Evolutionary conservation across 441 rosid genomes (phyloP), one percentile per base, ranked within the genome.

Genomic region (Iberis amara): DNA sequence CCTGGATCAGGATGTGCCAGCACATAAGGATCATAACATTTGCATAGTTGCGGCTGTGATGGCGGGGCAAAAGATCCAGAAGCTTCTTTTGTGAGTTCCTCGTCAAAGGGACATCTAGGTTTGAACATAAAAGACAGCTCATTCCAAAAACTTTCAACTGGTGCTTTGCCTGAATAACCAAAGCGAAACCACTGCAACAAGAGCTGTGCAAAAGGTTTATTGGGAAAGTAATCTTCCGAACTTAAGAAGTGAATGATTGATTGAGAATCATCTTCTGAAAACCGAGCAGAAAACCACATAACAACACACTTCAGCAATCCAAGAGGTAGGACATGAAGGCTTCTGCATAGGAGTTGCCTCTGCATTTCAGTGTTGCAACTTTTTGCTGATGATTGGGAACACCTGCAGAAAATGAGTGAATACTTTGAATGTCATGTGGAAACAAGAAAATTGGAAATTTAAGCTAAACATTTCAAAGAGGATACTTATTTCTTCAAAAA

Each of bases 281-380:
- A 73, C 62, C 62, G 70, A 53, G 83, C 58, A 54, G 85, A 75
- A 66, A 80, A 82, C 89, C 89, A 82, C 64, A 75, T 73, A 21
- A 77, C 57, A 46, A 66, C 72, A 61, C 82, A 80, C 58, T 79
- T 70, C 28, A 82, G 72, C 64, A 80, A 62, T 59, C 85, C 87
- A 10, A 85, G 70, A 32, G 94, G 94, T 74, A 85, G 62, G 68
- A 76, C 65, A 60, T 65, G 60, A 59, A 82, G 75, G 74, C 81
- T 74, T 59, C 8, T 55, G 55, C 68, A 77, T 14, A 82, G 66
- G 57, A 80, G 81, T 56, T 60, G 73, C 50, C 49, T 71, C 67
- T 82, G 90, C 52, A 66, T 72, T 67, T 77, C 71, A 58, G 24
- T 44, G 60, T 73, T 61, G 68, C 75, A 74, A 53, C n/a, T 65